Evolutionary conservation across 192 early-diverging fungal genomes (phyloP).

Genomic region (Dissophora ornata): DNA sequence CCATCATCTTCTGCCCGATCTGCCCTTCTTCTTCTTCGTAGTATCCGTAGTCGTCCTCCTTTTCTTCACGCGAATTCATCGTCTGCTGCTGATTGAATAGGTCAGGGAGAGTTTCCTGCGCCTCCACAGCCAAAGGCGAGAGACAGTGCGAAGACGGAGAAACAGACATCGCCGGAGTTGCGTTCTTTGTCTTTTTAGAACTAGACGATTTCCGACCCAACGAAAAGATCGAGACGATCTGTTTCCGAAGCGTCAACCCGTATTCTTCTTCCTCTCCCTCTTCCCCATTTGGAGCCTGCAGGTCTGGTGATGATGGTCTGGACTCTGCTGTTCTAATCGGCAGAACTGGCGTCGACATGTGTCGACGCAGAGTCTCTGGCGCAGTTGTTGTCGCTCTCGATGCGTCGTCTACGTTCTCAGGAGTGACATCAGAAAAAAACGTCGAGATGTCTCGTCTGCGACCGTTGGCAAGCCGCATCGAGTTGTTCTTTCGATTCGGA

Average conservation of each 20-base stretch:
- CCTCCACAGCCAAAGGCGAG: slow-evolving; percentile 45
- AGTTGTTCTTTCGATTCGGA: neutral
- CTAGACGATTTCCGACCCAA: slow-evolving; percentile 10
- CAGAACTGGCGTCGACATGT: no score
- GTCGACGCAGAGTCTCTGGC: no score
- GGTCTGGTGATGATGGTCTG: no score
- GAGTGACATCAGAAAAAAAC: no score
- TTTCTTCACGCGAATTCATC: neutral
- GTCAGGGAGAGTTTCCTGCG: slow-evolving; percentile 25
- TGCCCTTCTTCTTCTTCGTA: slow-evolving; percentile 6
- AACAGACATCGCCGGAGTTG: neutral
- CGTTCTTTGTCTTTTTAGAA: neutral
- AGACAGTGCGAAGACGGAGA: slow-evolving; percentile 2
- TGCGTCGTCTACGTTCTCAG: no score
- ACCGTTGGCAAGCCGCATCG: slow-evolving; percentile 26
- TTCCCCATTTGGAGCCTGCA: neutral
- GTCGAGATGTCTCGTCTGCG: slow-evolving; percentile 9
- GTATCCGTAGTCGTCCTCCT: slow-evolving; percentile 7
- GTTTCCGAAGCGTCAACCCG: slow-evolving; percentile 17
- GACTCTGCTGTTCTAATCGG: no score
- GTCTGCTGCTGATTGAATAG: neutral
- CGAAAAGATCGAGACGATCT: slow-evolving; percentile 29
- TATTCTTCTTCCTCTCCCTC: slow-evolving; percentile 1
- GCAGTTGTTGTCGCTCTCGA: no score
- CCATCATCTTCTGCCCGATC: neutral